These are phyloP conservation scores for Podila minutissima DNA, from an alignment of 192 early-diverging fungal species.

Conservation along the genomic window DNA sequence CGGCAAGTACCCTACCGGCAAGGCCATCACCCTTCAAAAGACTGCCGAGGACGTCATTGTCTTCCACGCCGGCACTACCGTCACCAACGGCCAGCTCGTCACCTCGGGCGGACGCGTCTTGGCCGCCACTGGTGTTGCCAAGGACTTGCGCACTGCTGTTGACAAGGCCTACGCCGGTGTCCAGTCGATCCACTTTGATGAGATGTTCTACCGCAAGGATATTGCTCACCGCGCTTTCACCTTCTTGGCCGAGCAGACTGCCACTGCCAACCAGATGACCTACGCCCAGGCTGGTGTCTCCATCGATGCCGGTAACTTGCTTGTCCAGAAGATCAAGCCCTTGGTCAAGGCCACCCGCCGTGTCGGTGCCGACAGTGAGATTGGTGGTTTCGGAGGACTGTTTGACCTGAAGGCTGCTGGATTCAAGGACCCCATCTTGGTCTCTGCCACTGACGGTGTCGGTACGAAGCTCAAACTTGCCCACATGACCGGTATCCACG, in stretches of 20 bases:
- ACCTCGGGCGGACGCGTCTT: constrained; percentile 97
- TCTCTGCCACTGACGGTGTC: constrained; percentile 98
- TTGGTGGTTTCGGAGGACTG: constrained; percentile 98
- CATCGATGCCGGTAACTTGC: constrained; percentile 95
- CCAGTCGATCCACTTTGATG: constrained; percentile 79
- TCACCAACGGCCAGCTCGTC: constrained; percentile 66
- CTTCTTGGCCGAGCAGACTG: constrained; percentile 43
- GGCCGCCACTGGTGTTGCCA: constrained; percentile 86
- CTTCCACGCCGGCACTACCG: constrained; percentile 94
- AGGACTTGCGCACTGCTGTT: constrained; percentile 81
- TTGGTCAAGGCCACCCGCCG: constrained; percentile 93
- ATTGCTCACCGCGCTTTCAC: constrained; percentile 82
- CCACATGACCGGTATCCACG: constrained; percentile 83
- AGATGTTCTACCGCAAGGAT: constrained; percentile 90
- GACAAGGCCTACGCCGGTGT: constrained; percentile 80
- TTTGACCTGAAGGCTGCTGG: constrained; percentile 97
- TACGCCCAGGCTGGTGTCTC: constrained; percentile 97
- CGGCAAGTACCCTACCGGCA: constrained; percentile 84
- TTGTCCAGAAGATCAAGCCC: constrained; percentile 97
- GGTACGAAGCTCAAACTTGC: constrained; percentile 99
- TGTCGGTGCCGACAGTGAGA: constrained; percentile 93
- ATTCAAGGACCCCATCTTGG: constrained; percentile 92
- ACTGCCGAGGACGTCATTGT: constrained; percentile 59
- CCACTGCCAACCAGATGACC: constrained; percentile 66
- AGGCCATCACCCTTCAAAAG: constrained; percentile 72